A percentile compares a stretch with the other conserved stretches of the same genome.
Conservation (phyloP, 2,329 filamentous ascomycete species). For the Calonectria honghensis region DNA sequence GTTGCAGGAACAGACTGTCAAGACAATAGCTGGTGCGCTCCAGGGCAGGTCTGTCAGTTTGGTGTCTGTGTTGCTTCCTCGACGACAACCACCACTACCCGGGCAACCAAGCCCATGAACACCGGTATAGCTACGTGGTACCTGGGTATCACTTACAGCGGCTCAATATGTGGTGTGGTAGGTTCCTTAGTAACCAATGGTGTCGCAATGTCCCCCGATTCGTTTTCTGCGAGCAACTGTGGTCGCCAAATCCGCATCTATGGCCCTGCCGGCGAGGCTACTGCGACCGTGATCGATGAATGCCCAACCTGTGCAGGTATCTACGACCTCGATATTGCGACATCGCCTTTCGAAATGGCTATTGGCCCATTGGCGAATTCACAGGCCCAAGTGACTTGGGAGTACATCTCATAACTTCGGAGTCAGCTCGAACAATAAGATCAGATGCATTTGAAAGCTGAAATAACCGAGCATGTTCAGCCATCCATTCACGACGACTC, state of each 20-base stretch:
- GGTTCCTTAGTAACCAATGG: background rate
- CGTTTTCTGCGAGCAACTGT: background rate
- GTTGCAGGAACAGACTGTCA: no score
- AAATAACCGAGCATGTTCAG: background rate
- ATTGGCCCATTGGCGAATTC: background rate
- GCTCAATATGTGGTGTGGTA: background rate
- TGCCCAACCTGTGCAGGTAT: background rate
- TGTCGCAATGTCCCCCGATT: background rate
- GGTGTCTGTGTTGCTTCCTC: no score
- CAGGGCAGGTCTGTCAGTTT: no score
- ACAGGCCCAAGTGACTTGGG: background rate
- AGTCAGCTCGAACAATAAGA: background rate
- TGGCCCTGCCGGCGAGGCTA: background rate
- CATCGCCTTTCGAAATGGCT: background rate
- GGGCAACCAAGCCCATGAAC: background rate
- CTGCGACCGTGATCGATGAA: background rate
- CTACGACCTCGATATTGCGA: background rate
- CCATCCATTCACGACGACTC: background rate
- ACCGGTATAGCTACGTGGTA: background rate
- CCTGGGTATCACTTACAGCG: background rate
- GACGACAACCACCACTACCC: background rate
- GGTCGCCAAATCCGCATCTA: constrained; percentile 1
- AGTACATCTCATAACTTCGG: background rate
- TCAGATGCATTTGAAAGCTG: background rate
- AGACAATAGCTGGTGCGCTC: no score